Evolutionary conservation across 257 asterid species (phyloP).

Genomic region (Thymus mandschuricus): DNA sequence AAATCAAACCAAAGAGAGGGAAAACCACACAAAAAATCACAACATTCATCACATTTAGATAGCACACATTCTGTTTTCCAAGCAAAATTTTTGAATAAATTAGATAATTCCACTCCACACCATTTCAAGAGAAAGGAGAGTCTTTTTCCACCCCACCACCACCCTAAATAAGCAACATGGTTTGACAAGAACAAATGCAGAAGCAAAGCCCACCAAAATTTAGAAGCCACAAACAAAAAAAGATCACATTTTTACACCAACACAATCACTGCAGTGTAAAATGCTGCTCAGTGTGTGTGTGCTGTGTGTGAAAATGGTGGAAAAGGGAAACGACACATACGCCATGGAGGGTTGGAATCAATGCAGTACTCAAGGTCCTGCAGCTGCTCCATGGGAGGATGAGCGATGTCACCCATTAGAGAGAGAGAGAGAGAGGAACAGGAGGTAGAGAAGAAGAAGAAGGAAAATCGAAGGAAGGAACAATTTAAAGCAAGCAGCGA

Average conservation of each 20-base stretch:
- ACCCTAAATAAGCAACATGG: slow-evolving; percentile 5
- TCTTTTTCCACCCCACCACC: neutral
- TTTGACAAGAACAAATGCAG: slow-evolving; percentile 17
- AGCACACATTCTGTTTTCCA: slow-evolving; percentile 7
- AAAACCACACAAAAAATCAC: neutral
- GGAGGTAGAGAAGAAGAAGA: neutral
- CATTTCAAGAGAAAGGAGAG: slow-evolving; percentile 4
- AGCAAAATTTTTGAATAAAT: slow-evolving; percentile 14
- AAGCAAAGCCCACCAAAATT: slow-evolving; percentile 13
- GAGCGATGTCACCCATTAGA: slow-evolving; percentile 65
- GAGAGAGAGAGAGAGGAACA: slow-evolving; percentile 12
- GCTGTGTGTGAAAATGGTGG: slow-evolving; percentile 5
- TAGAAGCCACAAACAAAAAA: neutral
- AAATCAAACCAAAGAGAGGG: neutral
- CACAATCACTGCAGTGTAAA: slow-evolving; percentile 4
- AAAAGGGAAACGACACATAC: slow-evolving; percentile 39
- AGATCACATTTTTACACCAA: neutral
- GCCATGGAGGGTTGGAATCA: slow-evolving; percentile 89
- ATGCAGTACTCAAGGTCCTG: slow-evolving; percentile 90
- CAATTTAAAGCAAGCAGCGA: slow-evolving; percentile 28
- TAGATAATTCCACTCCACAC: slow-evolving; percentile 20
- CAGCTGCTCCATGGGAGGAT: slow-evolving; percentile 87
- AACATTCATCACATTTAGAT: slow-evolving; percentile 13
- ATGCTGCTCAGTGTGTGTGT: neutral
- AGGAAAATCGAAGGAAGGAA: slow-evolving; percentile 21